Percentiles rank a stretch among this genome's conserved stretches.
Evolutionary conservation across 2,329 filamentous ascomycete genomes (phyloP).

Genomic region (Aspergillus sp.): DNA sequence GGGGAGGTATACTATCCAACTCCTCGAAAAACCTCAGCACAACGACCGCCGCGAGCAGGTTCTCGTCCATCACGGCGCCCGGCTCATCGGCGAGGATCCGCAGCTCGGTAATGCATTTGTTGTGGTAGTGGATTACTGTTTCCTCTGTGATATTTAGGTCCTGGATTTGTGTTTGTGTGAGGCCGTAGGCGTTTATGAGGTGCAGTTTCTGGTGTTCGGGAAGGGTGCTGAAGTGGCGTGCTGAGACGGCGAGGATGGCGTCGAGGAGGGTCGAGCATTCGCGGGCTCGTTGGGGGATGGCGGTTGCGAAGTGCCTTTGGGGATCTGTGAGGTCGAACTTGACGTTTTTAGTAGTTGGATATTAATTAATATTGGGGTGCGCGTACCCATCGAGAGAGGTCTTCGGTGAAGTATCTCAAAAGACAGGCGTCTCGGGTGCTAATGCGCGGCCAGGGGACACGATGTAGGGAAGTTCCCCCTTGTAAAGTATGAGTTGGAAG

Average conservation of each 20-base stretch:
- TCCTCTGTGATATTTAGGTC: not conserved
- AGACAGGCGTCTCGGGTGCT: not conserved
- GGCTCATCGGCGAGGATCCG: not conserved
- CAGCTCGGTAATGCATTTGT: not conserved
- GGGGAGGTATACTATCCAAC: not conserved
- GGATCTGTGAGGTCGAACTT: not conserved
- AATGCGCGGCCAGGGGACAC: not conserved
- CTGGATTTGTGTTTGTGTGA: not conserved
- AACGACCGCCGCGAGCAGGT: not conserved
- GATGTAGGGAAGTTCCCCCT: not conserved
- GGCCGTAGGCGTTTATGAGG: not conserved
- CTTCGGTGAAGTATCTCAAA: not conserved
- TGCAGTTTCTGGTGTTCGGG: not conserved
- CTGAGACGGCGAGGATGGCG: not conserved
- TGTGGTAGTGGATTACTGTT: not conserved
- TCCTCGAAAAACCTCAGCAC: not conserved
- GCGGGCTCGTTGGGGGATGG: not conserved
- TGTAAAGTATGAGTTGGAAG: not conserved
- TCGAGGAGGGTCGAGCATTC: not conserved
- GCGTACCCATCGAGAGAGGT: not conserved
- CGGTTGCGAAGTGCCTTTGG: not conserved
- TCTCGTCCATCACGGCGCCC: not conserved
- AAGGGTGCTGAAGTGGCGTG: not conserved
- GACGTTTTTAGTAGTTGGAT: not conserved
- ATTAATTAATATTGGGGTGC: not conserved